Evolutionary conservation across 202 grass and related monocot genomes (phyloP).

Genomic region (Elaeis oleifera): DNA sequence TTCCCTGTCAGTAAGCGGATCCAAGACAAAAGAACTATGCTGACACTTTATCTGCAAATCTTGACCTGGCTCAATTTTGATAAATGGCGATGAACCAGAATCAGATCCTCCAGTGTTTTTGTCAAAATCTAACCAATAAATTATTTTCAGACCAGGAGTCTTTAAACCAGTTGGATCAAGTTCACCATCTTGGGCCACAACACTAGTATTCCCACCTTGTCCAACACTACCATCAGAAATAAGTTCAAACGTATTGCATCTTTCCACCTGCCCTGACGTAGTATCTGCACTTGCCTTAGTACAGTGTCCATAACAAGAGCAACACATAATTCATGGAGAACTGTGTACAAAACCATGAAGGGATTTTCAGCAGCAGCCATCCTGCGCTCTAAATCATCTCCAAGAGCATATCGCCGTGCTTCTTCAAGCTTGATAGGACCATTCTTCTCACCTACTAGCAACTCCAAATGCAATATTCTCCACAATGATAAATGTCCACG

Average conservation of each 20-base stretch:
- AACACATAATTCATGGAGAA: constrained; percentile 86
- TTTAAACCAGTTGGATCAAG: constrained; percentile 50
- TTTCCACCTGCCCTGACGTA: constrained; percentile 78
- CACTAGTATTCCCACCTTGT: constrained; percentile 45
- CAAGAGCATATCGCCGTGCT: constrained; percentile 63
- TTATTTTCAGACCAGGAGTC: constrained; percentile 76
- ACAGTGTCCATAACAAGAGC: constrained; percentile 90
- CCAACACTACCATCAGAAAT: constrained; percentile 39
- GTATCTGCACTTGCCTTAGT: constrained; percentile 55
- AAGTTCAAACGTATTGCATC: constrained; percentile 84
- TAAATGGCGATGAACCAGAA: constrained; percentile 61
- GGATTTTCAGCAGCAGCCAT: constrained; percentile 82
- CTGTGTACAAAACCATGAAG: constrained; percentile 57
- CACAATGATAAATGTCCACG: constrained; percentile 72
- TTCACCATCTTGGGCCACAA: constrained; percentile 51
- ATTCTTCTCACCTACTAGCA: constrained; percentile 87
- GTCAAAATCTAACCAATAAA: constrained; percentile 71
- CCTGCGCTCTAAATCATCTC: constrained; percentile 94
- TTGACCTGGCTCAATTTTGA: constrained; percentile 73
- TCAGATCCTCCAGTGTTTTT: constrained; percentile 43
- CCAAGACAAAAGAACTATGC: constrained; percentile 89
- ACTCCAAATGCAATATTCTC: constrained; percentile 86
- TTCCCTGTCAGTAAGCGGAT: constrained; percentile 86
- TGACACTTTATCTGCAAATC: constrained; percentile 75
- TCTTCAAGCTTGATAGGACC: constrained; percentile 72